These are phyloP conservation scores for Pittosporum tobira DNA, from an alignment of 129 eudicot genomes.

Conservation along the genomic window DNA sequence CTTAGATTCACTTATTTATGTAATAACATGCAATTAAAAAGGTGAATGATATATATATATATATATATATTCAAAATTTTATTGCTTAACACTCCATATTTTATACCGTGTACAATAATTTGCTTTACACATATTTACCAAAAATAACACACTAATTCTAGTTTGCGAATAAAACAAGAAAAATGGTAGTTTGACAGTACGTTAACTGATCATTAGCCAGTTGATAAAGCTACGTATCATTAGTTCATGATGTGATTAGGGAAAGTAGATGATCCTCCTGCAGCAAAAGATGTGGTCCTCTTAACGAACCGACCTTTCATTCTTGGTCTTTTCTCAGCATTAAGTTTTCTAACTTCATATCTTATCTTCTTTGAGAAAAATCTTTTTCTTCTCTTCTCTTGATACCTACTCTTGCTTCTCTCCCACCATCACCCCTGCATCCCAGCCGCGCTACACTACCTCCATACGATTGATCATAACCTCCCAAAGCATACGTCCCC, in stretches of 20 bases:
- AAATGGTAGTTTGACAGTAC: conserved; percentile 13
- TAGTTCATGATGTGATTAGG: conserved; percentile 25
- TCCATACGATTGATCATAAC: conserved; percentile 21
- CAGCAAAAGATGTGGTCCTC: conserved; percentile 50
- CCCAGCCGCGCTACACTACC: conserved; percentile 19
- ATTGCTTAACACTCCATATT: too few species aligned
- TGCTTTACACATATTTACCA: too few species aligned
- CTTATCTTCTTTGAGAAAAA: conserved; percentile 86
- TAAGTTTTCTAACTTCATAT: conserved; percentile 82
- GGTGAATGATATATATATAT: too few species aligned
- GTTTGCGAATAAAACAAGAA: conserved; percentile 29
- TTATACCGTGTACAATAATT: too few species aligned
- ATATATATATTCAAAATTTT: too few species aligned
- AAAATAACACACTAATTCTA: too few species aligned
- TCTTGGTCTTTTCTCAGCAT: conserved; percentile 93
- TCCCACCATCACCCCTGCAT: conserved; percentile 34
- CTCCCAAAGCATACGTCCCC: conserved; percentile 21
- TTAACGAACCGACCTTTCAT: conserved; percentile 93
- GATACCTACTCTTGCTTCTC: conserved; percentile 92
- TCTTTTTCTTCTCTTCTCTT: conserved; percentile 82
- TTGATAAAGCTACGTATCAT: not conserved
- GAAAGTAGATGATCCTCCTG: conserved; percentile 20
- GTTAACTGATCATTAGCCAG: not conserved
- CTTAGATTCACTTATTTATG: too few species aligned
- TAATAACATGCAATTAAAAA: too few species aligned